Conservation (phyloP, 345 rosid species). For the Euphorbia tirucalli region DNA sequence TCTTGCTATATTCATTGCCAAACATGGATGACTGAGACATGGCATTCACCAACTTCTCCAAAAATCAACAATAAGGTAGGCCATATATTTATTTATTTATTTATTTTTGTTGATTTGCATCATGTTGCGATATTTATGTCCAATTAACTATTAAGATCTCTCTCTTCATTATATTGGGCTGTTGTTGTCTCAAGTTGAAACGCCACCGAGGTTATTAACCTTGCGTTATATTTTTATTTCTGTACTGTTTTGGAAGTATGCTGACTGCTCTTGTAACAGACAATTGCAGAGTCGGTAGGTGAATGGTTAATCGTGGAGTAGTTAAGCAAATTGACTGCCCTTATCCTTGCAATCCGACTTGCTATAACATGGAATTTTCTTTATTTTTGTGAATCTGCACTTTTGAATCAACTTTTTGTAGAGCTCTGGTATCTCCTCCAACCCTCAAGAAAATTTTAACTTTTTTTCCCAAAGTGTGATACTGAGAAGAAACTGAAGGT, state of each 20-base stretch:
- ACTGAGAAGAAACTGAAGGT: too few relatives aligned
- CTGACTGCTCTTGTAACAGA: too few relatives aligned
- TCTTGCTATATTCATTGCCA: slow-evolving; percentile 88
- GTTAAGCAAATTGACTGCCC: slow-evolving; percentile 78
- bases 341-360: slow-evolving; percentile 86
- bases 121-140: background rate
- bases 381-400: slow-evolving; percentile 26
- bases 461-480: too few relatives aligned
- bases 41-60: slow-evolving; percentile 73
- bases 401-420: too few relatives aligned
- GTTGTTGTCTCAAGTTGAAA: background rate
- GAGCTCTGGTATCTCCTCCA: too few relatives aligned
- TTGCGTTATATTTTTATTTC: background rate
- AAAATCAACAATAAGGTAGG: slow-evolving; percentile 70
- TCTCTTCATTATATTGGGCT: too few relatives aligned
- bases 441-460: background rate
- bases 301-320: slow-evolving; percentile 67
- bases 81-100: too few relatives aligned
- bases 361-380: slow-evolving; percentile 69
- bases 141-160: too few relatives aligned
- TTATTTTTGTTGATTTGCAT: background rate
- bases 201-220: too few relatives aligned
- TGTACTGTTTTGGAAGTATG: too few relatives aligned
- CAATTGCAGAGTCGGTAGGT: slow-evolving; percentile 78
- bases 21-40: slow-evolving; percentile 52